These are phyloP conservation scores for Polyplosphaeria fusca DNA, from an alignment of 495 filamentous ascomycete species.

Conservation along the genomic window DNA sequence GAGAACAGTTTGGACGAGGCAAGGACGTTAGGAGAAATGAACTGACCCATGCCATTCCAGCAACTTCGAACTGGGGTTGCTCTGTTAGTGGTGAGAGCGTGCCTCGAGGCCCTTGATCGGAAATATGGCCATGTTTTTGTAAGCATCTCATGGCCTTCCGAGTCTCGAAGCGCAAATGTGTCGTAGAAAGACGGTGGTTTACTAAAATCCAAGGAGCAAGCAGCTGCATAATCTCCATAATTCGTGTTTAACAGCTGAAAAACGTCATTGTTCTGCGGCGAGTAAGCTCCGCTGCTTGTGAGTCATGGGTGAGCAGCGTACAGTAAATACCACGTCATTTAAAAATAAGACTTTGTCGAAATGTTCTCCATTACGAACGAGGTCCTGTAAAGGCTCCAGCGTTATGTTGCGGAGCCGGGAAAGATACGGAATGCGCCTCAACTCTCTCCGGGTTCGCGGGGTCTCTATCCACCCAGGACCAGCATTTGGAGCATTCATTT, in stretches of 20 bases:
- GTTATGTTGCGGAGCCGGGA: background rate
- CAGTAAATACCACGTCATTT: conserved; percentile 72
- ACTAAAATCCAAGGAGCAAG: conserved; percentile 75
- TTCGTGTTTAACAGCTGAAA: conserved; percentile 68
- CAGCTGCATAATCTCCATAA: conserved; percentile 70
- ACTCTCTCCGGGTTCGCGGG: background rate
- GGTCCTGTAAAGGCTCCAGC: background rate
- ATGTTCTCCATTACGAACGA: conserved; percentile 22
- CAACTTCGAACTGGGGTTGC: conserved; percentile 72
- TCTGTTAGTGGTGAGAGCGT: conserved; percentile 52
- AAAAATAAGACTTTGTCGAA: conserved; percentile 73
- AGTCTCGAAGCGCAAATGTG: conserved; percentile 79
- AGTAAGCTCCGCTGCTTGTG: background rate
- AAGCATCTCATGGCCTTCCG: conserved; percentile 56
- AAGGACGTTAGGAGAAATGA: conserved; percentile 19
- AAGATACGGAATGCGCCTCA: conserved; percentile 1
- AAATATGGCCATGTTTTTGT: conserved; percentile 80
- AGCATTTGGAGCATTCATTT: conserved; percentile 52
- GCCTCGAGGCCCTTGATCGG: conserved; percentile 54
- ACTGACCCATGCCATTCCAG: conserved; percentile 87
- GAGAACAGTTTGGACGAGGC: background rate
- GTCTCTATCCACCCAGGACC: background rate
- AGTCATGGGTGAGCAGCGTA: conserved; percentile 32
- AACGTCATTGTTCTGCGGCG: conserved; percentile 58
- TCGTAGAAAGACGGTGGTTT: conserved; percentile 72